Evolutionary conservation across 139 green algal genomes (phyloP).

Genomic region (Chlorella sp.): DNA sequence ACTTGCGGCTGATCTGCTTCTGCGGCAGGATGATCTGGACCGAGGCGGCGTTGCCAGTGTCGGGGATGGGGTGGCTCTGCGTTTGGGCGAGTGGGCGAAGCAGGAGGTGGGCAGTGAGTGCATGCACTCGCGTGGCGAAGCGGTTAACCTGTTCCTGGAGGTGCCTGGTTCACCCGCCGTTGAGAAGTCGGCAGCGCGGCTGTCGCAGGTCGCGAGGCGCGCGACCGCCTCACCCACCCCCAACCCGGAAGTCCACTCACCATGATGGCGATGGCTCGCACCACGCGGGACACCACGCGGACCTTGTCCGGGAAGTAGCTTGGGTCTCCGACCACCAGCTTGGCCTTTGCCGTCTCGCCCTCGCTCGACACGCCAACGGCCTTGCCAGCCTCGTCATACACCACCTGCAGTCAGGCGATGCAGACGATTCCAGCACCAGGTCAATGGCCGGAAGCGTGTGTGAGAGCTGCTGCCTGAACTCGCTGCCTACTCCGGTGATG

Average conservation of each 20-base stretch:
- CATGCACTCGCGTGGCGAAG: no score
- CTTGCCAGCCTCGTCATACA: constrained; percentile 75
- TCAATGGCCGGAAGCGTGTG: no score
- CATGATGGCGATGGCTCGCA: constrained; percentile 89
- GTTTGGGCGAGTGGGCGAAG: no score
- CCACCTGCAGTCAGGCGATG: constrained; percentile 40
- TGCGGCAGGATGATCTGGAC: constrained; percentile 98
- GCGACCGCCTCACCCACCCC: no score
- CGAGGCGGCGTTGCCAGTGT: constrained; percentile 81
- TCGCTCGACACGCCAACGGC: constrained; percentile 82
- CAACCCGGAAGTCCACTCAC: no score
- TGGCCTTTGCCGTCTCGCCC: constrained; percentile 77
- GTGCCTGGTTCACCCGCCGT: no score
- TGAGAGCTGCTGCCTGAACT: no score
- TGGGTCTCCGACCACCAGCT: constrained; percentile 93
- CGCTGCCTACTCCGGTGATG: no score
- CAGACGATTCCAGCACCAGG: no score
- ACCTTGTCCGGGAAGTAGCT: constrained; percentile 68
- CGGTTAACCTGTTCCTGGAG: no score
- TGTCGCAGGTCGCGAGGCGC: no score
- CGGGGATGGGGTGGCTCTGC: constrained; percentile 91
- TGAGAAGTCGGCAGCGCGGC: no score
- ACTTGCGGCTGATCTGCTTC: constrained; percentile 82
- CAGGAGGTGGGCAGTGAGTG: neutral
- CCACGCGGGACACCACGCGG: constrained; percentile 63